Base-by-base conservation (phyloP, 495 filamentous ascomycete species). In the Neurospora sp. region DNA sequence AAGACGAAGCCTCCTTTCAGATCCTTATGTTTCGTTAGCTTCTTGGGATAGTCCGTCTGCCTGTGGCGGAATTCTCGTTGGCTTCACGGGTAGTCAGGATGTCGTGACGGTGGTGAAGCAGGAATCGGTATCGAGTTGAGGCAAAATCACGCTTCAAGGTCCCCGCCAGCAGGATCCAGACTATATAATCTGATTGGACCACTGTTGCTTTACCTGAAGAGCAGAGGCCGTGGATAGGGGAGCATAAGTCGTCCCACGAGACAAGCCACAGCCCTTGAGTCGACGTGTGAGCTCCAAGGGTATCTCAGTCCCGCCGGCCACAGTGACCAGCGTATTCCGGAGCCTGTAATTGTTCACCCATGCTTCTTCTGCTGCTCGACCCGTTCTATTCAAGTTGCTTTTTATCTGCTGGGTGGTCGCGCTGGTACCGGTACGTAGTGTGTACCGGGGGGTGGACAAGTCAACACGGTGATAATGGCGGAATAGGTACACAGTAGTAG, bases 1-100 rank as follows among this genome's bases (percentile, higher is more conserved):
- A 70, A 75, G 73, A 75, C 77, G 74, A 74, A 73, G 69, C 74
- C 72, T 70, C 72, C 72, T 73, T 70, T 73, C 74, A 75, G 69
- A 70, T 69, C 41, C 68, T 37, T 35, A 61, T 72, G 75, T 74
- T 74, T 73, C 74, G 73, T 48, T 70, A 37, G 45, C 48, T 37
- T 65, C 53, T 65, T 37, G 53, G 12, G 53, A 65, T 35, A 65
- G 27, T 65, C 53, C 27, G 53, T 65, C 27, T 35, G 53, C 12
- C 53, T 65, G 6, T 65, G 53, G 53, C 35, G 27, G 27, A 37
- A 17, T 65, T 35, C 27, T 65, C 53, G 53, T 35, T 65, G 53
- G 53, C 27, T 65, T 65, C 22, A 65, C 27, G 27, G 8, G 27
- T 31, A 65, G 53, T 65, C 53, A 8, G 53, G 27, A 35, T 65